Percentiles rank a stretch among this genome's conserved stretches.
phyloP scores from a whole-genome alignment of 305 asterid genomes.

The Solanum hybrid region DNA sequence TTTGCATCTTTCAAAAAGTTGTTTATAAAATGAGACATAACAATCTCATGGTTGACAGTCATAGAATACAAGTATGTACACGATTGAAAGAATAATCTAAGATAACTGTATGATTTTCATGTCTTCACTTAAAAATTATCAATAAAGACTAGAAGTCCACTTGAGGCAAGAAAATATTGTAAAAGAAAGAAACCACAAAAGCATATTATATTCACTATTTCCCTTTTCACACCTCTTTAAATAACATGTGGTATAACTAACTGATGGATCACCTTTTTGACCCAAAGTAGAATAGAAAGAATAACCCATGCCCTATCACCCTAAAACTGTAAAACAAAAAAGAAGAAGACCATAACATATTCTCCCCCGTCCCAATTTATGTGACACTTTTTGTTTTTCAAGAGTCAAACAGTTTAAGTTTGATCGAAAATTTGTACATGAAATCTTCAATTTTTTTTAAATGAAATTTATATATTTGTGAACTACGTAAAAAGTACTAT shows the following conservation, averaged over 20 bases:
- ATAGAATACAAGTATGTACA: not conserved
- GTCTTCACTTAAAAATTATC: not conserved
- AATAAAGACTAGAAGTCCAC: not conserved
- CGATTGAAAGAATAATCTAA: not conserved
- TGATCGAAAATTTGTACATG: too few species aligned
- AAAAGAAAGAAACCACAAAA: not conserved
- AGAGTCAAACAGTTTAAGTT: too few species aligned
- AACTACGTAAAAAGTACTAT: too few species aligned
- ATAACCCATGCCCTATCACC: conserved; percentile 17
- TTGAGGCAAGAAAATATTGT: not conserved
- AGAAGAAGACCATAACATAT: not conserved
- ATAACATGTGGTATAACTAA: conserved; percentile 21
- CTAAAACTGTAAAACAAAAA: not conserved
- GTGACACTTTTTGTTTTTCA: too few species aligned
- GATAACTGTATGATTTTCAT: not conserved
- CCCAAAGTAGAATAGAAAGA: conserved; percentile 29
- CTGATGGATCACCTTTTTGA: conserved; percentile 30
- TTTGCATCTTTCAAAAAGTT: too few species aligned
- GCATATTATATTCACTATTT: not conserved
- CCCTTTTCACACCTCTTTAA: not conserved
- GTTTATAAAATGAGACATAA: not conserved
- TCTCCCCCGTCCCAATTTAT: too few species aligned
- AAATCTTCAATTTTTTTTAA: too few species aligned
- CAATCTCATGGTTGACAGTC: not conserved
- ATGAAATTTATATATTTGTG: too few species aligned